Evolutionary conservation across 805 yeast genomes (phyloP), one percentile per base, ranked within the genome.

Genomic region (Saturnispora saitoi): DNA sequence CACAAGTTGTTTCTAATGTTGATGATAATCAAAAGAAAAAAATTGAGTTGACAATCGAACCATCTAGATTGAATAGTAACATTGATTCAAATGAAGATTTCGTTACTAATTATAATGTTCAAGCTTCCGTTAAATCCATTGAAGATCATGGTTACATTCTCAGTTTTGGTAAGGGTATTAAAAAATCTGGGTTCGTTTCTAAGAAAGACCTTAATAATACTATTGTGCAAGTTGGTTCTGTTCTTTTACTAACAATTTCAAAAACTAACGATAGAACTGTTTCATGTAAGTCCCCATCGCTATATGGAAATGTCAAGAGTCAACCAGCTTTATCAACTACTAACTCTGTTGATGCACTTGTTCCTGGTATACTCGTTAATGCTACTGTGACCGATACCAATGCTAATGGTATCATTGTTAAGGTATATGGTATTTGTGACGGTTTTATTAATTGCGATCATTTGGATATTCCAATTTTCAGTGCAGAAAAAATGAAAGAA

Each of bases 81-180:
- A 67, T 89, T 49, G 74, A 70, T 8, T 75, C 70, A 47, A 76
- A 70, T 4, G 89, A 82, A 41, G 97, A 89, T 61, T 65, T 86
- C 43, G 66, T 70, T 5, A 58, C 71, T 26, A 88, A 87, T 40
- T 71, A 77, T 50, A 61, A 83, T 4, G 61, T 93, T 2, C 99
- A 93, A 66, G 90, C 81, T 22, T 72, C 86, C 2, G 80, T 93
- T 20, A 75, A 72, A 52, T 83, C 95, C 42, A 67, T 86, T 22
- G 98, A 93, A 72, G 99, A 93, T 63, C 96, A 88, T 63, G 99
- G 99, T 67, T 76, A 80, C 22, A 77, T 86, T 49, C 67, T 91
- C 39, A 83, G 82, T 56, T 64, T 84, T 36, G 97, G 97, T 31
- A 61, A 73, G 45, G 54, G 56, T 14, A 64, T 64, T 8, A 76